These are phyloP conservation scores for Nevesoporus exiguus DNA, from an alignment of 768 basidiomycete genomes.

Conservation along the genomic window DNA sequence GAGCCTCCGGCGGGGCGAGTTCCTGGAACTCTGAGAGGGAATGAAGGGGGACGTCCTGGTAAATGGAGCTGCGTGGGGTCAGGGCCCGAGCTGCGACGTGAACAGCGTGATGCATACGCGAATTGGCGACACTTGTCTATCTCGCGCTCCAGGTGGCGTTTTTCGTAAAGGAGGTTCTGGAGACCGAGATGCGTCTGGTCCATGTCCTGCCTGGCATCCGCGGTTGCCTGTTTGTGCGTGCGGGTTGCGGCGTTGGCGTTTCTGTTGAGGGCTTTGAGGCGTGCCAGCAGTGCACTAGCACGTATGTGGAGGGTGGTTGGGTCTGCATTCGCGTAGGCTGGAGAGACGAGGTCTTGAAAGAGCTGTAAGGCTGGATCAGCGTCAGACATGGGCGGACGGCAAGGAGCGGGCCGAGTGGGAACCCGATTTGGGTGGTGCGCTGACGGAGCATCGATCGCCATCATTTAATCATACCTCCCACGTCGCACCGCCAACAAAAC, in stretches of 20 bases:
- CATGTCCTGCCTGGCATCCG: slow-evolving; percentile 81
- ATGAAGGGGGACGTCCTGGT: slow-evolving; percentile 82
- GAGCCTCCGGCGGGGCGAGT: slow-evolving; percentile 67
- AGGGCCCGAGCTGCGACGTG: not conserved
- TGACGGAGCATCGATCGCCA: slow-evolving; percentile 12
- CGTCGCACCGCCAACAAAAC: slow-evolving; percentile 23
- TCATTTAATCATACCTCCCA: slow-evolving; percentile 17
- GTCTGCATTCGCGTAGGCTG: slow-evolving; percentile 44
- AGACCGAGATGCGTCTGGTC: slow-evolving; percentile 83
- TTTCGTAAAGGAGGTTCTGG: slow-evolving; percentile 87
- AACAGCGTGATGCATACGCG: slow-evolving; percentile 46
- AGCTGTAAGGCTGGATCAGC: slow-evolving; percentile 53
- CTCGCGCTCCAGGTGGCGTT: slow-evolving; percentile 84
- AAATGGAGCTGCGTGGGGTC: slow-evolving; percentile 60
- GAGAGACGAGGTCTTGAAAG: slow-evolving; percentile 61
- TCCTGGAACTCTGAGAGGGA: slow-evolving; percentile 61
- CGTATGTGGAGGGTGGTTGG: slow-evolving; percentile 51
- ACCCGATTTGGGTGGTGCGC: not conserved
- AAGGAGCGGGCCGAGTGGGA: slow-evolving; percentile 7
- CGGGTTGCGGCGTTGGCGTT: slow-evolving; percentile 69
- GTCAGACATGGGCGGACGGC: slow-evolving; percentile 25
- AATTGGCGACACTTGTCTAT: slow-evolving; percentile 93
- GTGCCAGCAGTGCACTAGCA: slow-evolving; percentile 73
- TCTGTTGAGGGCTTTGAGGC: slow-evolving; percentile 77
- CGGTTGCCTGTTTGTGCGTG: slow-evolving; percentile 65